Base-by-base conservation (phyloP, 2,329 filamentous ascomycete genomes). In the Paracoccidioides lutzii region DNA sequence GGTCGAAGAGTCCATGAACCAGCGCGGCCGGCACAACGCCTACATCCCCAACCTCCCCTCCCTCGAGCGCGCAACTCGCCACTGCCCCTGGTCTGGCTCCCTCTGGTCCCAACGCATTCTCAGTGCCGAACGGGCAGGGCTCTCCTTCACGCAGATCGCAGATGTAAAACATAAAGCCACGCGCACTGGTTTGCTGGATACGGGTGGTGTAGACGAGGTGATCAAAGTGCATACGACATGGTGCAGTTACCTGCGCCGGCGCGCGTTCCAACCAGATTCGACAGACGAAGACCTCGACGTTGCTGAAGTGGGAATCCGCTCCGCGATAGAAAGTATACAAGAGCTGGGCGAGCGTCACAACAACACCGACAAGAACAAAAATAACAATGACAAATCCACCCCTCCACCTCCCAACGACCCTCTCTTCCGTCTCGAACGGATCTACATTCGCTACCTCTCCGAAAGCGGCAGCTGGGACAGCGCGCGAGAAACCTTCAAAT, bases 161-260 rank as follows among this genome's bases (percentile, higher is more conserved):
- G 79, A 83, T 43, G 90, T 96, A 69, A 98, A 98, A 71, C 89
- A 96, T 69, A 84, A 84, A 45, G 93, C 93, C 5, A 97, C 90
- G 0, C 88, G 85, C 65, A 89, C 88, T 30, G 85, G 89, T 7
- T 78, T 94, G 44, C 77, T 97, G 4, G 90, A 95, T 67, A 84
- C 87, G 59, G 84, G 89, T 59, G 90, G 90, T 30, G 85, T 96
- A 78, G 83, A 89, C 52, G 87, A 90, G 61, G 83, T 96, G 37
- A 80, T 97, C 57, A 89, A 95, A 64, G 88, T 97, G 65, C 90
- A 96, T 65, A 83, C 88, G 54, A 86, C 90, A 0, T 98, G 93
- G 93, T 96, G 91, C 66, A 90, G 89, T 52, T 97, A 91, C 63
- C 78, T 98, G 22, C 89, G 91, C 61, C 85, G 93, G 30, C 84